phyloP scores from a whole-genome alignment of 164 flowering plant species.

The Buxus sempervirens region DNA sequence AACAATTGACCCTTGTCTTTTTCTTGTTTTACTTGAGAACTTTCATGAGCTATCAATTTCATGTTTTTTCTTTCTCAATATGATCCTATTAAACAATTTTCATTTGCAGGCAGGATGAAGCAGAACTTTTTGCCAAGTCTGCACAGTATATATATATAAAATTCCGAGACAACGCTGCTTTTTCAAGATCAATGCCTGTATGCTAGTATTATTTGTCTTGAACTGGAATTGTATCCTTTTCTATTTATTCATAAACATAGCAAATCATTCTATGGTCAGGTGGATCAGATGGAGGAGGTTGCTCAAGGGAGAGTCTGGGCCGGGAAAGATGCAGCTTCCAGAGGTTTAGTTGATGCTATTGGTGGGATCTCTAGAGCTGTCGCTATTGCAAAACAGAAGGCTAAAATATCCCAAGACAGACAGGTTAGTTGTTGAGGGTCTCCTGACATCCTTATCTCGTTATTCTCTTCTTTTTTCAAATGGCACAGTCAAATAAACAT shows the following conservation, averaged over 20 bases:
- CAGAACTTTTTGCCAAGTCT: slow-evolving; percentile 80
- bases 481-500: not conserved
- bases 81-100: not conserved
- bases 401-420: slow-evolving; percentile 69
- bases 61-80: not conserved
- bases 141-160: slow-evolving; percentile 68
- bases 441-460: not conserved
- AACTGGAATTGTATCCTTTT: not conserved
- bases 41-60: not conserved
- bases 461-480: not conserved
- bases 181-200: slow-evolving; percentile 94
- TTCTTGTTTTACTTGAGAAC: not conserved
- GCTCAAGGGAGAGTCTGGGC: slow-evolving; percentile 99
- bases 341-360: slow-evolving; percentile 88
- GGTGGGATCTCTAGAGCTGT: slow-evolving; percentile 88
- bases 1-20: not conserved
- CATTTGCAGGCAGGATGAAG: slow-evolving; percentile 78
- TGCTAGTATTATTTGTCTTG: slow-evolving; percentile 11
- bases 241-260: not conserved
- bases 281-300: slow-evolving; percentile 81
- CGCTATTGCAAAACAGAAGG: slow-evolving; percentile 90
- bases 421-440: slow-evolving; percentile 10
- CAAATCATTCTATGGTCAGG: slow-evolving; percentile 31
- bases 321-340: slow-evolving; percentile 84
- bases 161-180: slow-evolving; percentile 91